Base-by-base conservation (phyloP, 1,139 yeast genomes). In the Geotrichum restrictum region DNA sequence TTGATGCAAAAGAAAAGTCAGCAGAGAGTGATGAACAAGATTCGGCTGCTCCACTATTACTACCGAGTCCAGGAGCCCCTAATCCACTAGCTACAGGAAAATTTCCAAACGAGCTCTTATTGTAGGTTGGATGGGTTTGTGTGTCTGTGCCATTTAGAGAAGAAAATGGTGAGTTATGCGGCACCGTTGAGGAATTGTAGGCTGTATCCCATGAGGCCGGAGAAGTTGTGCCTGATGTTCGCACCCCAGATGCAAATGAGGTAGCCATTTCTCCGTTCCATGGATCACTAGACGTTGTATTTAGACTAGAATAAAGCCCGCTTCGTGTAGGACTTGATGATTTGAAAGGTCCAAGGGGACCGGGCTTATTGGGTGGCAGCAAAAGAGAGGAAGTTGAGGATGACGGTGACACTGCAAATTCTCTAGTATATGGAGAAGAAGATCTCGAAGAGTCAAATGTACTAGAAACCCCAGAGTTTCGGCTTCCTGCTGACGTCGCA, bases 1-100 rank as follows among this genome's bases (percentile, higher is more conserved):
- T 45, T 7, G 49, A 36, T 4, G 49, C 37, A 21, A 22, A 14
- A 27, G 42, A 36, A 14, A 37, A 37, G 19, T 42, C 45, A 7
- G 45, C 24, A 6, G 45, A 27, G 13, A 37, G 22, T n/a, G 49
- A 45, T 2, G 49, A 45, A 21, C 14, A 42, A 11, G 45, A 42
- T 22, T 34, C 16, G 4, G 37, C 22, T 4, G 27, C 45, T 27
- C 37, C 45, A 6, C 37, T 37, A 31, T 3, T 31, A 10, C 8
- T 24, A 5, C 7, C 8, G 29, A 8, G n/a, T n/a, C n/a, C n/a
- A n/a, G n/a, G n/a, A n/a, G n/a, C n/a, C n/a, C n/a, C n/a, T n/a
- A n/a, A n/a, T n/a, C n/a, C 29, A 24, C 29, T 24, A 5, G 29
- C 8, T 8, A 24, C 8, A 5, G 29, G 29, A 5, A 24, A 5